Evolutionary conservation across 164 flowering plant species (phyloP).

Genomic region (Taxillus chinensis): DNA sequence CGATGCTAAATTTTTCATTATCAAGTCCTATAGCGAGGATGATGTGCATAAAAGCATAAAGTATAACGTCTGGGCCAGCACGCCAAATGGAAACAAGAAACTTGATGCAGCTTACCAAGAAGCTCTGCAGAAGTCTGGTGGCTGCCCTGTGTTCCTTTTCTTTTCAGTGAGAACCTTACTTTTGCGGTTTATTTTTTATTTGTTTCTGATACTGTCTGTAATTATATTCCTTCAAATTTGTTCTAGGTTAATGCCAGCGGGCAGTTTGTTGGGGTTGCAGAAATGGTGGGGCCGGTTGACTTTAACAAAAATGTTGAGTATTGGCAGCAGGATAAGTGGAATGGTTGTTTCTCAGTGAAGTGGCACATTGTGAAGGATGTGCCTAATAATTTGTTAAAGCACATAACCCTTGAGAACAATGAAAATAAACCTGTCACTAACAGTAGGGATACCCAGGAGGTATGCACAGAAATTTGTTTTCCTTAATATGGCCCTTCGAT

Average conservation of each 20-base stretch:
- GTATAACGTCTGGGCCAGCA: slow-evolving; percentile 86
- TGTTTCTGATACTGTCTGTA: neutral
- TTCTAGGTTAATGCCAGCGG: slow-evolving; percentile 85
- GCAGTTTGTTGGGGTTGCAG: slow-evolving; percentile 82
- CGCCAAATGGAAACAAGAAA: slow-evolving; percentile 84
- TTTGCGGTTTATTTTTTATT: neutral
- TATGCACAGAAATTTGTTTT: slow-evolving; percentile 5
- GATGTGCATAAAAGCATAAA: slow-evolving; percentile 89
- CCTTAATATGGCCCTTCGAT: neutral
- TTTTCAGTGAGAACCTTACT: slow-evolving; percentile 53
- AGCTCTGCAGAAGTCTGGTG: slow-evolving; percentile 52
- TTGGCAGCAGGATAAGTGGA: slow-evolving; percentile 97
- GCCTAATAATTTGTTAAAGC: slow-evolving; percentile 71
- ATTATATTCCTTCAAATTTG: neutral
- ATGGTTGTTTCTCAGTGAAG: slow-evolving; percentile 73
- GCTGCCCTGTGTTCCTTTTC: slow-evolving; percentile 65
- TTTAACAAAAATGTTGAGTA: slow-evolving; percentile 64
- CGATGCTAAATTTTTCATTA: slow-evolving; percentile 70
- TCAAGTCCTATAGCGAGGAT: slow-evolving; percentile 93
- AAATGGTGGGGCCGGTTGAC: slow-evolving; percentile 82
- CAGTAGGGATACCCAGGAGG: slow-evolving; percentile 90
- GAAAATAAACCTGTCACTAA: slow-evolving; percentile 88
- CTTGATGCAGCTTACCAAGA: slow-evolving; percentile 67
- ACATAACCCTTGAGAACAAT: slow-evolving; percentile 73
- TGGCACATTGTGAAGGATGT: slow-evolving; percentile 90